Base-by-base conservation (phyloP, 495 filamentous ascomycete genomes). In the Echria macrotheca region DNA sequence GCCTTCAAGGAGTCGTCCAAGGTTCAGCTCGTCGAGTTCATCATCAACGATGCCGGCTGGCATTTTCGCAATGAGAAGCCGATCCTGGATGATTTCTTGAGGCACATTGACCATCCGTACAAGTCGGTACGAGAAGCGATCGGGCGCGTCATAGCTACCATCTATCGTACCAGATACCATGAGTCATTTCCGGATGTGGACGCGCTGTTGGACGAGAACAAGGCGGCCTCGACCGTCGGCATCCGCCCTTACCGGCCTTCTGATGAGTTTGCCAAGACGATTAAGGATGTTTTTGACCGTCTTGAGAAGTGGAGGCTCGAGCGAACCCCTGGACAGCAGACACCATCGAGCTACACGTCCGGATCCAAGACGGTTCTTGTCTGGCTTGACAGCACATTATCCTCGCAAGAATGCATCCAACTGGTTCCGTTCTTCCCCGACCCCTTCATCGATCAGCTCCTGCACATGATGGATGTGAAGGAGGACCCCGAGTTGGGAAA, bases 391-490 rank as follows among this genome's bases (percentile, higher is more conserved):
- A 85, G 82, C 26, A 94, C 88, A 19, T 74, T 99, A 3, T 86
- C 87, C 1, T 91, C 87, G 0, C 84, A 90, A 52, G 94, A 99
- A 62, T 99, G 93, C 69, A 95, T 83, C 0, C 85, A 91, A 56
- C 79, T 97, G 9, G 80, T 93, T 7, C 79, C 85, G 2, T 97
- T 95, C 80, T 96, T 97, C 73, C 86, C 89, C 1, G 77, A 87
- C 42, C 74, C 86, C 6, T 90, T 97, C 55, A 89, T 94, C 53
- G 87, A 88, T 32, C 84, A 95, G 65, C 79, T 97, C 39, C 71
- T 99, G 37, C 90, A 97, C 69, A 99, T 99, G 93, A 99, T 99
- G 93, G 93, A 99, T 64, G 87, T 99, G 54, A 96, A 96, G 66
- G 93, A 99, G 68, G 93, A 99, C 60, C 90, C 87, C 4, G 93